These are phyloP conservation scores for Delonix regia DNA, from an alignment of 306 rosid species.

Conservation along the genomic window DNA sequence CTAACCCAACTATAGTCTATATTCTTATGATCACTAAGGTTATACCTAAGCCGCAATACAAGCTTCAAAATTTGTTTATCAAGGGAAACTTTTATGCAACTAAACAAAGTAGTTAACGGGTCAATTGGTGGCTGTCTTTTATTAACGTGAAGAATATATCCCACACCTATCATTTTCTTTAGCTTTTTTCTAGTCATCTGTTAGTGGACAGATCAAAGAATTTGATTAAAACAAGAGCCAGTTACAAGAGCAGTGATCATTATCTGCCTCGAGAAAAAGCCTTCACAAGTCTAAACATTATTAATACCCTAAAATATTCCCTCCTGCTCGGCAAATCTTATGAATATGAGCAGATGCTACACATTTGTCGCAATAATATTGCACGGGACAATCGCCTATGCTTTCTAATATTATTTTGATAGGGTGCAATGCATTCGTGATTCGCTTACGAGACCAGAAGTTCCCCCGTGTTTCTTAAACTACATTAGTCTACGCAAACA, in stretches of 20 bases:
- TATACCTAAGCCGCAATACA: background rate
- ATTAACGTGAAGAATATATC: background rate
- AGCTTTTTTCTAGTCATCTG: background rate
- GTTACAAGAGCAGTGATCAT: background rate
- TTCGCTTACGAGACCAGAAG: no score
- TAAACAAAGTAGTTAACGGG: background rate
- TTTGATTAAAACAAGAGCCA: background rate
- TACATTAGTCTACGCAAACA: no score
- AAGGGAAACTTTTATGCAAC: background rate
- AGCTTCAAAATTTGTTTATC: background rate
- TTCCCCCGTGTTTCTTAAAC: no score
- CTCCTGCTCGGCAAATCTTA: background rate
- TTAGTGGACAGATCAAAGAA: background rate
- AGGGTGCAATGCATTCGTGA: no score
- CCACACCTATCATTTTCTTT: background rate
- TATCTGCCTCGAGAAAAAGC: background rate
- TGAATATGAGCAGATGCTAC: background rate
- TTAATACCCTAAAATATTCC: background rate
- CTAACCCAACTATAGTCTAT: background rate
- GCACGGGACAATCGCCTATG: background rate
- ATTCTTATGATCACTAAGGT: background rate
- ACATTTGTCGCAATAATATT: background rate
- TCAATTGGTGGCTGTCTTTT: background rate
- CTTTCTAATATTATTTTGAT: background rate
- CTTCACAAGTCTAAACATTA: background rate